Base-by-base conservation (phyloP, 2,329 filamentous ascomycete species). In the Pseudonectria buxi region DNA sequence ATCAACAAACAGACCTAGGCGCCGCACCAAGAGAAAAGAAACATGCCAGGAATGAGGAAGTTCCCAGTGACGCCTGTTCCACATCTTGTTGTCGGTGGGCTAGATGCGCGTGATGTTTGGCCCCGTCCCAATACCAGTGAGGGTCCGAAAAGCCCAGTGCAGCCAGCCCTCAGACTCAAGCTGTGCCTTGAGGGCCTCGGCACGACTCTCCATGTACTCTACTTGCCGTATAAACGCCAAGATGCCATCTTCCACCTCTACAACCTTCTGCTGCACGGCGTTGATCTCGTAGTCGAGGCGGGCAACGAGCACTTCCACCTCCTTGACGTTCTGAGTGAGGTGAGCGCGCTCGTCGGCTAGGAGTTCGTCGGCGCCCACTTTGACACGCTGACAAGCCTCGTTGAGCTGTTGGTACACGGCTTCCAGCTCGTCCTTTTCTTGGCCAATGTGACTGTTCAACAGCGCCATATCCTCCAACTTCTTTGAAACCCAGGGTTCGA, bases 211-310 rank as follows among this genome's bases (percentile, higher is more conserved):
- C 32, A 86, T 72, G 35, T 86, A 81, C 30, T 74, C 67, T 2
- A 92, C 84, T 57, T 89, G 83, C 32, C 76, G 71, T 59, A 89
- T 85, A 58, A 94, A 94, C 42, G 88, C 83, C 10, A 64, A 66
- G 1, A 94, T 78, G 1, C 84, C 85, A 42, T 87, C 83, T 54
- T 95, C 88, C 7, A 95, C 84, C 54, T 96, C 90, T 50, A 85
- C 74, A 9, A 95, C 82, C 51, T 87, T 87, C 31, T 81, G 78
- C 32, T 79, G 71, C n/a, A 96, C 67, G 12, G 80, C 78, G 40
- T 83, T 77, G 42, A 95, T 81, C 65, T 95, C 90, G 59, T 96
- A 96, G 53, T 96, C 89, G 36, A 96, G 69, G 60, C 89, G 89
- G 14, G 87, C 86, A 3, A 83, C 78, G 26, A 94, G 67, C 14